Evolutionary conservation across 352 stramenopile genomes (phyloP), one percentile per base, ranked within the genome.

Genomic region (Nothophytophthora sp.): DNA sequence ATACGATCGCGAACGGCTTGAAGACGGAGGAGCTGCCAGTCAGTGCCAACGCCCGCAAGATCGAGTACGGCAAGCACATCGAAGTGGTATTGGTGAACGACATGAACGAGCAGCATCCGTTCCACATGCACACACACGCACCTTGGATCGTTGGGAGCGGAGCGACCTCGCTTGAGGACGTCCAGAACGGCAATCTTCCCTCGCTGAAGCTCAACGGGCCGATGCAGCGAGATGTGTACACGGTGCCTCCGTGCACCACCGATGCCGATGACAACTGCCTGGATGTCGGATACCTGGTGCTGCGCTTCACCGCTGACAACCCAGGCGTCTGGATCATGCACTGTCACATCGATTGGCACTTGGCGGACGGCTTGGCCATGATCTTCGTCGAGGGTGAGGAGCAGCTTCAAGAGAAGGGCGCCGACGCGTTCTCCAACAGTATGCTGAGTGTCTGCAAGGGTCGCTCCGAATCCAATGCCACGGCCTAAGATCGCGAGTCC

Each of bases 341-440:
- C 48, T 75, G 68, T 44, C 68, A 78, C 41, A 66, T 75, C 20
- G 60, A 70, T 1, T 70, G 55, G 49, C 60, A 75, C 38, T 30
- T 73, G 39, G 59, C 37, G n/a, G 50, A 38, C n/a, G 67, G 67
- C 12, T 30, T 72, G 18, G 45, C 61, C 0, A 70, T 66, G 53
- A 19, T 68, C 5, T 43, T 68, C 4, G 59, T 68, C 18, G 59
- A 63, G 11, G 53, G 59, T 2, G 53, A 63, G 32, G 36, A 51
- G 1, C 36, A 60, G 18, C 27, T 73, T 3, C 46, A 56, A 23
- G 25, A 32, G 4, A 29, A 39, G 25, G 62, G 56, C 3, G 45
- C 60, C 15, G 30, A 18, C n/a, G 49, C 45, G n/a, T 59, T 59
- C n/a, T 22, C 42, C 7, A 59, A 34, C 35, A 44, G 29, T 19